A percentile compares a stretch with the other conserved stretches of the same genome.
Conservation (phyloP, 2,329 filamentous ascomycete species). For the Fusarium coffeatum region DNA sequence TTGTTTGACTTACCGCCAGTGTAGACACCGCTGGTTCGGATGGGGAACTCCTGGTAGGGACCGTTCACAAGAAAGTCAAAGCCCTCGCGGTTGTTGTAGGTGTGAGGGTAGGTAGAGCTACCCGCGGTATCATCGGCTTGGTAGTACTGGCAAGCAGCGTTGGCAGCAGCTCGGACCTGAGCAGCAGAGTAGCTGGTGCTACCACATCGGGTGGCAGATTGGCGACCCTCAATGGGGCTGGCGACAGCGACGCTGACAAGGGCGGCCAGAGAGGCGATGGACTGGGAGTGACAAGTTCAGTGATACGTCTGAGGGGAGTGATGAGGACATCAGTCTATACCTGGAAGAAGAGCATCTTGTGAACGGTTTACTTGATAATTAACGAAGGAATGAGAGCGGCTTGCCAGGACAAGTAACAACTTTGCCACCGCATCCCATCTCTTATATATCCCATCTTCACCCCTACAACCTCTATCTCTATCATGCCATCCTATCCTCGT, state of each 20-base stretch:
- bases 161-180: slow-evolving; percentile 47
- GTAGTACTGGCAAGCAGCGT: slow-evolving; percentile 45
- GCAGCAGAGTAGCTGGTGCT: slow-evolving; percentile 44
- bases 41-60: slow-evolving; percentile 56
- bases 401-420: neutral
- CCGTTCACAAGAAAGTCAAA: slow-evolving; percentile 50
- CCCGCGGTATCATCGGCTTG: slow-evolving; percentile 41
- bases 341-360: slow-evolving; percentile 42
- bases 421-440: neutral
- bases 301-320: neutral
- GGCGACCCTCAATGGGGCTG: slow-evolving; percentile 42
- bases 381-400: neutral
- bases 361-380: neutral
- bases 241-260: slow-evolving; percentile 47
- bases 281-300: neutral
- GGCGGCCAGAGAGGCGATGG: slow-evolving; percentile 45
- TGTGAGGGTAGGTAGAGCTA: slow-evolving; percentile 53
- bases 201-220: slow-evolving; percentile 49
- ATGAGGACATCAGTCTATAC: neutral
- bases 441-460: neutral
- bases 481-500: neutral
- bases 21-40: slow-evolving; percentile 51
- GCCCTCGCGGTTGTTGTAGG: slow-evolving; percentile 55
- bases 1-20: slow-evolving; percentile 47
- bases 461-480: neutral